Evolutionary conservation across 768 basidiomycete genomes (phyloP).

Genomic region (Rhizopogon vulgaris): DNA sequence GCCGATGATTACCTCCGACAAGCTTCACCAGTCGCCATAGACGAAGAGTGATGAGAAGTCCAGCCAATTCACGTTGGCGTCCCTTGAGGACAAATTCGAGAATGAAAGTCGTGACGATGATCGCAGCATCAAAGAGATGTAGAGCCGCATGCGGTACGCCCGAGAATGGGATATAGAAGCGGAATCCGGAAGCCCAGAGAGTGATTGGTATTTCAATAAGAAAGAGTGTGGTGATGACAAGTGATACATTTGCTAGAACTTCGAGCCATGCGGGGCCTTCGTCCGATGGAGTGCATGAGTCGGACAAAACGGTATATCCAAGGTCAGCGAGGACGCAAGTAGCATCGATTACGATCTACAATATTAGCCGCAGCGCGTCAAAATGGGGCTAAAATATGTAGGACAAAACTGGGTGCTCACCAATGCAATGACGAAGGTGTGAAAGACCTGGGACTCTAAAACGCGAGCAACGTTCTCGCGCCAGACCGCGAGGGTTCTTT

Average conservation of each 20-base stretch:
- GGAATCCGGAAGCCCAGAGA: conserved; percentile 59
- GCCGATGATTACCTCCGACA: conserved; percentile 41
- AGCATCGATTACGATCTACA: conserved; percentile 58
- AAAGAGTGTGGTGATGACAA: conserved; percentile 67
- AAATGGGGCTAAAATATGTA: conserved; percentile 11
- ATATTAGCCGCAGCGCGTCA: background rate
- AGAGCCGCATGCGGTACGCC: conserved; percentile 47
- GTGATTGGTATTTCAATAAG: conserved; percentile 70
- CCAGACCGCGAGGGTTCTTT: conserved; percentile 11
- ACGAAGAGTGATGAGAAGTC: conserved; percentile 66
- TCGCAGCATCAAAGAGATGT: conserved; percentile 69
- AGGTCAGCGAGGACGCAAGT: conserved; percentile 69
- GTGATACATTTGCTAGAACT: conserved; percentile 54
- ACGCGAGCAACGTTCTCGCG: conserved; percentile 34
- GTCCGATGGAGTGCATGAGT: conserved; percentile 39
- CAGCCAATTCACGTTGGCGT: conserved; percentile 62
- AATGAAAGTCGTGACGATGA: conserved; percentile 69
- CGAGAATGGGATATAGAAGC: conserved; percentile 59
- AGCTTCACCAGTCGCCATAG: conserved; percentile 79
- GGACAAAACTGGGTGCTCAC: conserved; percentile 31
- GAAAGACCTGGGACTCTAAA: conserved; percentile 49
- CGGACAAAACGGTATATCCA: conserved; percentile 56
- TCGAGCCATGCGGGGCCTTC: conserved; percentile 58
- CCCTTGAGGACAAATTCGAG: conserved; percentile 68
- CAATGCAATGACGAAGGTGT: conserved; percentile 51